Conservation (phyloP, 371 early-diverging fungal genomes). For the Chytridium lagenaria region DNA sequence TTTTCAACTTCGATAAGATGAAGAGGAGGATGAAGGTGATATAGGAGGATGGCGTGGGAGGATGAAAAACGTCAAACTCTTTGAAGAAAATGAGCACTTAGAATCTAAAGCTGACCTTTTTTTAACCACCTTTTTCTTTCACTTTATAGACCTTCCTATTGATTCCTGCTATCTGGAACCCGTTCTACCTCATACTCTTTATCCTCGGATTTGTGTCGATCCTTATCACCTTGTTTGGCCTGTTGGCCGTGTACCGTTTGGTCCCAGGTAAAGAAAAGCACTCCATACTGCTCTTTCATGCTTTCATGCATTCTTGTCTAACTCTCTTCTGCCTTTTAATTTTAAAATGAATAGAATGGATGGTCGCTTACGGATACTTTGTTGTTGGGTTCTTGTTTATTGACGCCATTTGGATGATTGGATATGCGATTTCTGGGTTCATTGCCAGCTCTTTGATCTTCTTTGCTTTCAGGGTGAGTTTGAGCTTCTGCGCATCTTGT, state of each 20-base stretch:
- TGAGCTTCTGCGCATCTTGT: no score
- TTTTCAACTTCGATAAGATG: no score
- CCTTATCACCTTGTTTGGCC: constrained; percentile 14
- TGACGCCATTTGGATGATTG: constrained; percentile 17
- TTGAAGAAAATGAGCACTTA: no score
- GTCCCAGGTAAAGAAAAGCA: constrained; percentile 25
- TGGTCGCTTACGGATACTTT: constrained; percentile 24
- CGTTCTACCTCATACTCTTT: constrained; percentile 26
- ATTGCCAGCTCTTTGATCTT: constrained; percentile 13
- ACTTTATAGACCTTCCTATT: neutral
- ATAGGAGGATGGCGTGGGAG: neutral
- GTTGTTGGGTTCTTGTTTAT: constrained; percentile 21
- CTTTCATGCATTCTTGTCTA: neutral
- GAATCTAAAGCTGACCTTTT: no score
- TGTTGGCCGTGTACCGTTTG: constrained; percentile 23
- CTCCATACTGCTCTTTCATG: neutral
- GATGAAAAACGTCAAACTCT: neutral
- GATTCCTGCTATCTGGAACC: constrained; percentile 21
- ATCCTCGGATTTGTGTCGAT: constrained; percentile 21
- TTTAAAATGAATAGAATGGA: constrained; percentile 11
- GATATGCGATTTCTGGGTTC: constrained; percentile 18
- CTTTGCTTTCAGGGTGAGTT: constrained; percentile 18
- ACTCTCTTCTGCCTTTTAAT: neutral
- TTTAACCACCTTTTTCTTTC: neutral
- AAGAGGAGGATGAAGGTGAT: no score